Evolutionary conservation across 1,284 basidiomycete genomes (phyloP).

Genomic region (Trichosporon faecale): DNA sequence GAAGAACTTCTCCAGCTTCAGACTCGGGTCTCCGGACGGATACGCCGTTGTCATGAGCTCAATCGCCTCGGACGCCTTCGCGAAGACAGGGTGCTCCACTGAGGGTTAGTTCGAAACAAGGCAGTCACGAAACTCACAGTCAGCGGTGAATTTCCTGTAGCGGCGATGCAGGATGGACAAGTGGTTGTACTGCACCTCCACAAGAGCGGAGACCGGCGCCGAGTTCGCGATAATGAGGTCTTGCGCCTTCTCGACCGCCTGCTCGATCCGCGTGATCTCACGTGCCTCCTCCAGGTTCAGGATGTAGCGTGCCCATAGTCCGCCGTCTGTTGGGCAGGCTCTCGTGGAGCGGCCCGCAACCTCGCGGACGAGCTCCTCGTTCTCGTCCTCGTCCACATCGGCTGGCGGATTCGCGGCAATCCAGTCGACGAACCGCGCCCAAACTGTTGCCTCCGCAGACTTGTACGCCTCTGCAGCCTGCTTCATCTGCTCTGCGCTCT

Average conservation of each 20-base stretch:
- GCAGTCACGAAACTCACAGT: conserved; percentile 4
- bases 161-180: conserved; percentile 21
- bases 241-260: conserved; percentile 15
- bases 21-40: conserved; percentile 58
- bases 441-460: conserved; percentile 41
- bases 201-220: conserved; percentile 15
- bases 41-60: conserved; percentile 46
- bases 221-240: conserved; percentile 16
- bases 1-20: conserved; percentile 77
- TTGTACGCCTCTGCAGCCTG: conserved; percentile 35
- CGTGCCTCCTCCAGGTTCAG: conserved; percentile 17
- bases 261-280: conserved; percentile 17
- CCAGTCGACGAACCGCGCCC: conserved; percentile 42
- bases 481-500: conserved; percentile 54
- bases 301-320: conserved; percentile 37
- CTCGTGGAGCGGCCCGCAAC: conserved; percentile 27
- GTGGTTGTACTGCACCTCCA: conserved; percentile 23
- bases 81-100: conserved; percentile 23
- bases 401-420: conserved; percentile 20
- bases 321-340: conserved; percentile 42
- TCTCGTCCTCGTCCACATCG: conserved; percentile 60
- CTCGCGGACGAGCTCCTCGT: conserved; percentile 4
- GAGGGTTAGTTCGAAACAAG: neutral
- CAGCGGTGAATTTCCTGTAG: conserved; percentile 15
- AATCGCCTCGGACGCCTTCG: conserved; percentile 20